phyloP scores from a whole-genome alignment of 192 early-diverging fungal species.

The Ambispora gerdemannii region DNA sequence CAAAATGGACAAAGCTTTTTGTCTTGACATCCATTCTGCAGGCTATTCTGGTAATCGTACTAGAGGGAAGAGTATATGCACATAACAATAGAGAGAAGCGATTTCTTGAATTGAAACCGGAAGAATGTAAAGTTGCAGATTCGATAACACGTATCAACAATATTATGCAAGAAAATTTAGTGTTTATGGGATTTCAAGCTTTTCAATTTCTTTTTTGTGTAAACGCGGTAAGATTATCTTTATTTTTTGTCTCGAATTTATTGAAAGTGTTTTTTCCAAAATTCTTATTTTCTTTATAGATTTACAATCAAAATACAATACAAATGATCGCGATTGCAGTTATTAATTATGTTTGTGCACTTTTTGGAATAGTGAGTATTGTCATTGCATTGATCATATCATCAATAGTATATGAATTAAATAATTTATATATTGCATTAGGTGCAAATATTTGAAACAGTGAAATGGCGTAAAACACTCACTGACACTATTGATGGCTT shows the following conservation, averaged over 20 bases:
- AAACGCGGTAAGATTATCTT: constrained; percentile 6
- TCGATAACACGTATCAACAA: constrained; percentile 8
- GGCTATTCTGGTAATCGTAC: background rate
- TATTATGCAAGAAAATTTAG: constrained; percentile 16
- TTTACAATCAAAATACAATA: constrained; percentile 27
- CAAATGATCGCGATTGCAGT: constrained; percentile 23
- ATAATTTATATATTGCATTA: background rate
- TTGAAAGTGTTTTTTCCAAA: background rate
- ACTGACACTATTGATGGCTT: background rate
- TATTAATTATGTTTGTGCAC: constrained; percentile 12
- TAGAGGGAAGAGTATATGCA: background rate
- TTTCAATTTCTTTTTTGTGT: constrained; percentile 22
- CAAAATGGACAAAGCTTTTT: constrained; percentile 26
- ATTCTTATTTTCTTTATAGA: background rate
- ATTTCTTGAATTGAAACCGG: background rate
- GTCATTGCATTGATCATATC: background rate
- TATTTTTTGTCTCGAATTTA: background rate
- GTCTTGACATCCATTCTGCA: constrained; percentile 11
- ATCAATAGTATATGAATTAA: background rate
- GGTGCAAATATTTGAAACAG: constrained; percentile 25
- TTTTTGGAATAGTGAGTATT: constrained; percentile 16
- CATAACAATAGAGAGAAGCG: background rate
- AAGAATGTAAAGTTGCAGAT: background rate
- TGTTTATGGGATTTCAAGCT: constrained; percentile 14
- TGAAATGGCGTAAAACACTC: background rate